A percentile compares a stretch with the other conserved stretches of the same genome.
Conservation (phyloP, 768 basidiomycete species). For the Pleurotus giganteus region DNA sequence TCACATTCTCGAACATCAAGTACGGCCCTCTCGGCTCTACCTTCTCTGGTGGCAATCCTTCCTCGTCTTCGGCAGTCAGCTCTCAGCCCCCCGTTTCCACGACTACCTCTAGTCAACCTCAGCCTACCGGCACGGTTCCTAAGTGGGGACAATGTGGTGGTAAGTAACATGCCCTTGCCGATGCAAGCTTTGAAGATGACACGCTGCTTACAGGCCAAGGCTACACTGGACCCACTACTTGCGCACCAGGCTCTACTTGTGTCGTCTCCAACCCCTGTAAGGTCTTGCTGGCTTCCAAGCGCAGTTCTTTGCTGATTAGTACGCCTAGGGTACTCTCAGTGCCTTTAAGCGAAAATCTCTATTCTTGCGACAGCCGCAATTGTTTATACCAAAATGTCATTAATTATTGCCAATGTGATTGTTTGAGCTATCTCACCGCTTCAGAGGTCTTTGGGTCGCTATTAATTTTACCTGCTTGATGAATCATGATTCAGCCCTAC, state of each 20-base stretch:
- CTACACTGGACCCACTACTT: conserved; percentile 41
- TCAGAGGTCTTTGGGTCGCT: no score
- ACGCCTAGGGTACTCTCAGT: conserved; percentile 43
- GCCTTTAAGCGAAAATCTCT: conserved; percentile 14
- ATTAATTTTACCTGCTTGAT: no score
- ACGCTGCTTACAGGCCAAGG: conserved; percentile 17
- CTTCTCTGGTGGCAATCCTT: neutral
- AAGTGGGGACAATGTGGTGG: conserved; percentile 8
- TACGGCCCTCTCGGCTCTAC: conserved; percentile 32
- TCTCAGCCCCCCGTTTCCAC: neutral
- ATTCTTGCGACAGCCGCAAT: neutral
- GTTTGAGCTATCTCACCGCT: neutral
- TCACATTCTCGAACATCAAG: conserved; percentile 42
- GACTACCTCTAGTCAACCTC: neutral
- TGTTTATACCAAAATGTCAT: neutral
- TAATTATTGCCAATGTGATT: neutral
- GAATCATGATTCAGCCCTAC: no score
- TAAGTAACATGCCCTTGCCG: neutral
- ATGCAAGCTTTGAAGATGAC: neutral
- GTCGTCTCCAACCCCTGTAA: conserved; percentile 36
- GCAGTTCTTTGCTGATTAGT: neutral
- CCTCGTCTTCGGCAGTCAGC: neutral
- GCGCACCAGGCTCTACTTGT: conserved; percentile 36
- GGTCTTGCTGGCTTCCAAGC: conserved; percentile 15
- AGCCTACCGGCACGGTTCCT: neutral